Evolutionary conservation across 164 flowering plant species (phyloP).

Genomic region (Kalanchoe fedtschenkoi): DNA sequence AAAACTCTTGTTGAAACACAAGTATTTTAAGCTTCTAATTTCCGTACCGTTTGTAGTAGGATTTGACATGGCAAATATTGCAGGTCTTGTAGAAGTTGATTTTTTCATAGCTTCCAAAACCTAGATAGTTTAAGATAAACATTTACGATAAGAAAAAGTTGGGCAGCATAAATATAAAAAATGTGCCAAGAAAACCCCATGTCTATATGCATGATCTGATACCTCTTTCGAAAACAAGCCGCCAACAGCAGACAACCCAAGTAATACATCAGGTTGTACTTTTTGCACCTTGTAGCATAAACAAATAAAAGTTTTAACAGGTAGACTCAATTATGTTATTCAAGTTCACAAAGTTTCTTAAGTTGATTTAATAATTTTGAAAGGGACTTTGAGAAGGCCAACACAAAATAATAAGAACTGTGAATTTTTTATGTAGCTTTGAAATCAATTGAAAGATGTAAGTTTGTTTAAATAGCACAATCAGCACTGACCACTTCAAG

Average conservation of each 20-base stretch:
- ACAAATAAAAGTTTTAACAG: slow-evolving; percentile 5
- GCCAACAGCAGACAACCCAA: slow-evolving; percentile 95
- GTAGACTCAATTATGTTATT: not conserved
- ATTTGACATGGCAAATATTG: slow-evolving; percentile 98
- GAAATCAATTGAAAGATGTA: not conserved
- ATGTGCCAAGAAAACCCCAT: not conserved
- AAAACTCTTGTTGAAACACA: not conserved
- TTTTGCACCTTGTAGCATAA: slow-evolving; percentile 45
- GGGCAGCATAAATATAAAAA: not conserved
- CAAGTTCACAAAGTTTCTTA: not conserved
- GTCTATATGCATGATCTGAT: not conserved
- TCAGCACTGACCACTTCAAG: slow-evolving; percentile 75
- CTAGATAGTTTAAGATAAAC: slow-evolving; percentile 20
- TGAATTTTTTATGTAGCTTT: too few species aligned
- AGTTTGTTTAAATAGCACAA: not conserved
- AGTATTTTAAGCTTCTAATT: not conserved
- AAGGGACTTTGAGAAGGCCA: not conserved
- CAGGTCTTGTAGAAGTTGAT: slow-evolving; percentile 95
- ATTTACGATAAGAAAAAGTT: not conserved
- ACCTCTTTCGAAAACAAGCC: slow-evolving; percentile 94
- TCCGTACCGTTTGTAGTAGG: slow-evolving; percentile 84
- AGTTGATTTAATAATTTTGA: not conserved
- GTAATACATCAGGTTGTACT: slow-evolving; percentile 97
- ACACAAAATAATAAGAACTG: too few species aligned
- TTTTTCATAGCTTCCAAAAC: slow-evolving; percentile 82